These are phyloP conservation scores for Aspergillus haitiensis DNA, from an alignment of 495 filamentous ascomycete species.

Conservation along the genomic window DNA sequence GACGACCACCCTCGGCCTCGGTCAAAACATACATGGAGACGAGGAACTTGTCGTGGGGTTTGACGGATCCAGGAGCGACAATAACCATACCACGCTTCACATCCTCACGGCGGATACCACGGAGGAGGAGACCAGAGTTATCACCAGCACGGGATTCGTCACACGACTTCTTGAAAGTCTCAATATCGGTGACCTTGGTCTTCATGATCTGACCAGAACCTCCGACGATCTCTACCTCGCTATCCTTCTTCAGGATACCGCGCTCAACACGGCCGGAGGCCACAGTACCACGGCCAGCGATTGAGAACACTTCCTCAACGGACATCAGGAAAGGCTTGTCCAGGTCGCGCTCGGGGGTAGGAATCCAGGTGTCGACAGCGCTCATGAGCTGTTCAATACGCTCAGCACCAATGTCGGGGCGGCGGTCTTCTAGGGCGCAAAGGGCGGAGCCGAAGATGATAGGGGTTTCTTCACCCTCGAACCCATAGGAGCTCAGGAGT, in stretches of 20 bases:
- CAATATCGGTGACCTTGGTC: constrained; percentile 98
- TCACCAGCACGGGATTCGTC: constrained; percentile 92
- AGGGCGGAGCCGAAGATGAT: constrained; percentile 95
- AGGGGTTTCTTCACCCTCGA: constrained; percentile 96
- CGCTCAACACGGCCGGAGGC: constrained; percentile 97
- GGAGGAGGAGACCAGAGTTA: constrained; percentile 96
- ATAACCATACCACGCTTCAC: constrained; percentile 92
- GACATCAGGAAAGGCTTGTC: constrained; percentile 99
- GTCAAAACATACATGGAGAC: constrained; percentile 93
- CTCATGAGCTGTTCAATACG: constrained; percentile 86
- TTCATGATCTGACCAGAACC: constrained; percentile 74
- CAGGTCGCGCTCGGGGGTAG: constrained; percentile 81
- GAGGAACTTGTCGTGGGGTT: constrained; percentile 86
- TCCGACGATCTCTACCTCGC: constrained; percentile 90
- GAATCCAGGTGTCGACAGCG: constrained; percentile 95
- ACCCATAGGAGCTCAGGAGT: constrained; percentile 85
- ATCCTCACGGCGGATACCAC: constrained; percentile 92
- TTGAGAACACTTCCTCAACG: constrained; percentile 98
- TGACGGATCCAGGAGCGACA: constrained; percentile 71
- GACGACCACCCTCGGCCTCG: constrained; percentile 96
- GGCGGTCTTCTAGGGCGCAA: constrained; percentile 85
- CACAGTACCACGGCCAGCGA: constrained; percentile 94
- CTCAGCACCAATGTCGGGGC: constrained; percentile 79
- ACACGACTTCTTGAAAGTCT: constrained; percentile 99
- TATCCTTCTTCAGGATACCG: constrained; percentile 85